Evolutionary conservation across 73 alveolate genomes (phyloP), one percentile per base, ranked within the genome.

Genomic region (Chromera velia): DNA sequence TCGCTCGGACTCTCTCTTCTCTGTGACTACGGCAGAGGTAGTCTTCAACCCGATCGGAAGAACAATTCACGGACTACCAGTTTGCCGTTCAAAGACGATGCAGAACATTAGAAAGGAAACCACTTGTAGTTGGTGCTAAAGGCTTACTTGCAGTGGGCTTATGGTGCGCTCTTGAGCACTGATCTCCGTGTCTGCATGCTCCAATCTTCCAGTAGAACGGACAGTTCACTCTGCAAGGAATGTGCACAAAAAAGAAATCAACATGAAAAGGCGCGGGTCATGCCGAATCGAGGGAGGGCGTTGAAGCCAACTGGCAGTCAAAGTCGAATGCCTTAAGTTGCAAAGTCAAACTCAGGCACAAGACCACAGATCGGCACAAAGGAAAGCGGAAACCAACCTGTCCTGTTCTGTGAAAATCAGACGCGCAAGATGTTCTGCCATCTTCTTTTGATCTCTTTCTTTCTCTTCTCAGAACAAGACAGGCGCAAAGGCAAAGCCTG

Each of bases 101-200:
- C 55, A 40, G 22, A 40, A 7, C 4, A 40, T 40, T 7, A 7
- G 22, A 40, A 40, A 40, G 22, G 13, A 13, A 4, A 40, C 55
- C 55, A 13, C 22, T 13, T 4, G 55, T 13, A 40, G 55, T 40
- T 40, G 55, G 13, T 13, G 4, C 13, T 32, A 93, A 86, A 66
- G 91, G 89, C 55, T 40, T 40, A 40, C 55, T 40, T 40, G 55
- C 55, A 13, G 55, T 32, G 31, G 99, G 99, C 66, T 91, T 94
- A 81, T 93, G 90, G 81, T 96, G 99, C 29, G 92, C 88, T 68
- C 99, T 84, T 49, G 96, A 90, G 87, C 99, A 97, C 48, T 95
- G 91, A 82, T 97, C 99, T 66, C 99, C 99, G 81, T 97, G 98
- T 74, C 99, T 72, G 90, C 99, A 97, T 26, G 99, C 99, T 22